Evolutionary conservation across 805 yeast genomes (phyloP), one percentile per base, ranked within the genome.

Genomic region (Saturnispora bothae): DNA sequence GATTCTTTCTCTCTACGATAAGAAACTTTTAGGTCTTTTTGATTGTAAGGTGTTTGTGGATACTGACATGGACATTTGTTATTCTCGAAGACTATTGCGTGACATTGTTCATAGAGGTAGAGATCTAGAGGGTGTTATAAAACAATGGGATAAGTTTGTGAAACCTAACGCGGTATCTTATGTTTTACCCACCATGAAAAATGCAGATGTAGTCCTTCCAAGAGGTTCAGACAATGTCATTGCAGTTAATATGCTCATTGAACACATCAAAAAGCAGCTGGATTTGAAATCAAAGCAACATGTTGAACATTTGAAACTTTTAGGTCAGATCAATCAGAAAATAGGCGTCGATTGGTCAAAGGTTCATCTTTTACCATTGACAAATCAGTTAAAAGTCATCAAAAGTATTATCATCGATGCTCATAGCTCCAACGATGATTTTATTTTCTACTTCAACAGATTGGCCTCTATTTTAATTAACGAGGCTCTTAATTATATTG

Each of bases 31-130:
- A 38, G 79, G 72, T 10, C 52, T 86, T 51, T 81, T 88, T 80
- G 94, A 89, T 51, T 66, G 85, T 42, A 89, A 83, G 57, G 73
- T 89, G 15, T 92, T 76, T 56, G 96, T 92, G 3, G 96, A 89
- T 48, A 92, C 96, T 3, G 97, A 88, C 51, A 65, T 86, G 48
- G 98, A 92, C 54, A 73, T 89, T 13, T 92, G 98, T 58, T 66
- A 92, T 48, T 88, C 95, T 4, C 68, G 98, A 50, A 67, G 98
- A 49, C 63, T 92, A 31, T 75, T 83, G 4, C 68, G 98, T 51
- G 98, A 92, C 56, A 86, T 85, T 38, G 66, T 83, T 12, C 76
- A 79, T 43, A 66, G 98, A 43, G 95, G 94, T 1, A 65, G 98
- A 43, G 95, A 88, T 49, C 63, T 88, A 26, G 66, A 61, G 4